Base-by-base conservation (phyloP, 2,329 filamentous ascomycete species). In the Pestalotiopsis sp. region DNA sequence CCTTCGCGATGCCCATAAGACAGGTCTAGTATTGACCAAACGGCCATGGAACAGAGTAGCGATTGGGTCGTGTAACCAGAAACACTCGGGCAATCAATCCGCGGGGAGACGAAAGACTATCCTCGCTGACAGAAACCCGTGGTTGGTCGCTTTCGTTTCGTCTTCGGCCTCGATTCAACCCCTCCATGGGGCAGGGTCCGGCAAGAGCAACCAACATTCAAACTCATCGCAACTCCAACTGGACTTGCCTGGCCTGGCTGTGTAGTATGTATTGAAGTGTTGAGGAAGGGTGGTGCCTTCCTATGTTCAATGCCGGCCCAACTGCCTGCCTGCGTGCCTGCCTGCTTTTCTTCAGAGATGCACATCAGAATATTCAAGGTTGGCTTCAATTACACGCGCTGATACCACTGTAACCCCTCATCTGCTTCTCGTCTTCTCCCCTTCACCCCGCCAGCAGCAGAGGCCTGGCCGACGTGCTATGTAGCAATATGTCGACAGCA, bases 1-100 rank as follows among this genome's bases (percentile, higher is more conserved):
- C 59, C 38, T 52, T 27, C 36, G 38, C n/a, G 23, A 59, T 59
- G 14, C 38, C 41, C 36, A 49, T 64, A 62, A 39, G n/a, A 64
- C 23, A 52, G 61, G 38, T 64, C 39, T 20, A 52, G 38, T 64
- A 64, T 52, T 52, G 17, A 52, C 17, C 45, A 52, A n/a, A 64
- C n/a, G 61, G 12, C 5, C 38, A 31, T 49, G 61, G 61, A 25
- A 23, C n/a, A 31, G 39, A 39, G 31, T 36, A 36, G 38, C 39
- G 61, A 64, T 49, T 64, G 39, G 61, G 20, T 38, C 39, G 61
- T 64, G 61, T 64, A 49, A 45, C 61, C 17, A 45, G 39, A 52
- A 45, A 64, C 59, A 39, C 27, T 62, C 9, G 36, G 17, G 38
- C 59, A 62, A 38, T 39, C 31, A 39, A 62, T 38, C n/a, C 31